Evolutionary conservation across 805 yeast species (phyloP).

Genomic region (Limtongia smithiae): DNA sequence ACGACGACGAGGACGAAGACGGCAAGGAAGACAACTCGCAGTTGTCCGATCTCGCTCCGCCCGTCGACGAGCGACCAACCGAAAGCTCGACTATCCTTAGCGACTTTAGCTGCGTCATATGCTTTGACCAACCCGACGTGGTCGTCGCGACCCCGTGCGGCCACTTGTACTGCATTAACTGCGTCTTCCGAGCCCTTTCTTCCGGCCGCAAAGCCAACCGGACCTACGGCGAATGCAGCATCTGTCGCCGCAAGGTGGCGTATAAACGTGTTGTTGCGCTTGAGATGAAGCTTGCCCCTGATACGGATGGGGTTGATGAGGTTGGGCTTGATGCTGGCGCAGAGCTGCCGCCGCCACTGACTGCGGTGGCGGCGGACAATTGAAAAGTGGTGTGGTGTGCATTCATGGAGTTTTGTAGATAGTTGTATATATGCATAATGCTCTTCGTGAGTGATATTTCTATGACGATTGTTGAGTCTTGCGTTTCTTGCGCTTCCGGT

Average conservation of each 20-base stretch:
- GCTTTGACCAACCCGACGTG: conserved; percentile 37
- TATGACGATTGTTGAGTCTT: too few species aligned
- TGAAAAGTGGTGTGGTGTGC: too few species aligned
- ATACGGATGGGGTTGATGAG: too few species aligned
- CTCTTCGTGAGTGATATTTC: too few species aligned
- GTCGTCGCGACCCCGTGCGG: conserved; percentile 39
- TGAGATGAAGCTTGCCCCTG: conserved; percentile 28
- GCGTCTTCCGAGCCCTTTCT: conserved; percentile 37
- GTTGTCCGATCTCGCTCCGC: too few species aligned
- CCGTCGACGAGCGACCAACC: conserved; percentile 14
- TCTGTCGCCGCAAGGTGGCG: conserved; percentile 36
- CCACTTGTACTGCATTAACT: conserved; percentile 39
- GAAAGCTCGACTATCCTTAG: conserved; percentile 21
- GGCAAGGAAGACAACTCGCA: conserved; percentile 1
- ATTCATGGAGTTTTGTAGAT: neutral
- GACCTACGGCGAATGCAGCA: conserved; percentile 36
- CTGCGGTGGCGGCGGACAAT: too few species aligned
- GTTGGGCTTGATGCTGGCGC: too few species aligned
- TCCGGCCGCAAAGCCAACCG: conserved; percentile 32
- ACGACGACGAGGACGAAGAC: conserved; percentile 6
- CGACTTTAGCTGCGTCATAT: conserved; percentile 36
- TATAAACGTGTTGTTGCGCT: conserved; percentile 33
- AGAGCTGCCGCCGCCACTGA: too few species aligned
- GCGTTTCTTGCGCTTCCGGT: neutral
- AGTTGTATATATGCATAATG: neutral